Conservation (phyloP, 2,329 filamentous ascomycete genomes). For the Rachicladosporium sp. region DNA sequence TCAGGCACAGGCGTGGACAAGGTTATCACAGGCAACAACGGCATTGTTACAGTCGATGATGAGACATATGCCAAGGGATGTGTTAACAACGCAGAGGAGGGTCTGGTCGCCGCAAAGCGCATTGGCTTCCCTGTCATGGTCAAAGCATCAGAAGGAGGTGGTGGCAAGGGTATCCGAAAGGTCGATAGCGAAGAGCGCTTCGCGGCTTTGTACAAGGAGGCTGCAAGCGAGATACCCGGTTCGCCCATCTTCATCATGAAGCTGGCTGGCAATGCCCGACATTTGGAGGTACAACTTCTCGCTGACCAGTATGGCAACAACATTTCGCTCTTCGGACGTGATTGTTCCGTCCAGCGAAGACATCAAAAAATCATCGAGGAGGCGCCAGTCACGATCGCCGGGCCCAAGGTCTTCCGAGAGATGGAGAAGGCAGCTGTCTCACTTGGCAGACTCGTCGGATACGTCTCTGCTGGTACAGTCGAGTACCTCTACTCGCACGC, state of each 20-base stretch:
- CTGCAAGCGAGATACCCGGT: constrained; percentile 92
- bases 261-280: constrained; percentile 86
- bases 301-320: constrained; percentile 99
- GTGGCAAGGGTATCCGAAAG: constrained; percentile 98
- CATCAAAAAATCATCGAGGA: constrained; percentile 99
- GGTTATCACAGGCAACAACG: constrained; percentile 65
- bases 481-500: constrained; percentile 97
- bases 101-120: constrained; percentile 57
- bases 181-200: constrained; percentile 78
- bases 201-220: constrained; percentile 79
- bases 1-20: constrained; percentile 83
- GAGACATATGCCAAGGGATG: constrained; percentile 82
- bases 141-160: constrained; percentile 98
- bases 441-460: constrained; percentile 85
- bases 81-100: constrained; percentile 79
- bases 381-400: constrained; percentile 92
- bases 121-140: constrained; percentile 99
- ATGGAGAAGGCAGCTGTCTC: constrained; percentile 97
- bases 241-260: constrained; percentile 99
- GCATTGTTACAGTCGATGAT: constrained; percentile 85
- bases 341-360: constrained; percentile 94
- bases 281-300: constrained; percentile 92
- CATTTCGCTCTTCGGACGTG: constrained; percentile 95
- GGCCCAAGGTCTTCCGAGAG: constrained; percentile 72
- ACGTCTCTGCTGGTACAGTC: constrained; percentile 96